Conservation (phyloP, 2,329 filamentous ascomycete species). For the Neoarthrinium moseri region DNA sequence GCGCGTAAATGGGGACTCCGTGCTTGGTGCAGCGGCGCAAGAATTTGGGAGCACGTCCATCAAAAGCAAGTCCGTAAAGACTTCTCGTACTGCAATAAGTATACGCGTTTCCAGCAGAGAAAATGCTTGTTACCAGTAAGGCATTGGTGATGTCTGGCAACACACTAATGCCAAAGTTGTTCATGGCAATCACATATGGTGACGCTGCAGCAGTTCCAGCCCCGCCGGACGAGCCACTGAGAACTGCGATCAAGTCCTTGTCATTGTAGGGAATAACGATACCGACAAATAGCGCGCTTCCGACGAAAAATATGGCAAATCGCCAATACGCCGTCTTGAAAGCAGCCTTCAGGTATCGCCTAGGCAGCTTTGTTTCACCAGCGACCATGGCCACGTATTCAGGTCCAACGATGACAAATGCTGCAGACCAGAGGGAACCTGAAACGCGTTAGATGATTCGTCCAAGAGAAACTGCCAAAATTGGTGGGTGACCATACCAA, state of each 20-base stretch:
- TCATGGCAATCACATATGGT: slow-evolving; percentile 52
- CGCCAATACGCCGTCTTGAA: slow-evolving; percentile 64
- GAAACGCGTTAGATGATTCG: slow-evolving; percentile 9
- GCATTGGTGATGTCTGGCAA: slow-evolving; percentile 59
- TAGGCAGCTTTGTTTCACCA: slow-evolving; percentile 52
- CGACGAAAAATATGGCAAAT: slow-evolving; percentile 61
- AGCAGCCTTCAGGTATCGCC: slow-evolving; percentile 54
- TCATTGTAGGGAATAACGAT: slow-evolving; percentile 61
- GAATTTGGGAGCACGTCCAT: slow-evolving; percentile 48
- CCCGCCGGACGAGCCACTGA: slow-evolving; percentile 20
- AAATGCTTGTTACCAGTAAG: slow-evolving; percentile 53
- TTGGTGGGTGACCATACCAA: slow-evolving; percentile 49
- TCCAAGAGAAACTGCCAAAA: not conserved
- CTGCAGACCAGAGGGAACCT: slow-evolving; percentile 48
- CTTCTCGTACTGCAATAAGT: slow-evolving; percentile 34
- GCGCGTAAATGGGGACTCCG: slow-evolving; percentile 61
- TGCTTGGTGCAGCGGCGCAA: slow-evolving; percentile 48
- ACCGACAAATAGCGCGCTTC: slow-evolving; percentile 59
- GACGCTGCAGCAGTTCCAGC: slow-evolving; percentile 45
- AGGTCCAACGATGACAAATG: slow-evolving; percentile 57
- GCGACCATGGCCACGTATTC: slow-evolving; percentile 51
- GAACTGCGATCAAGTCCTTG: slow-evolving; percentile 39
- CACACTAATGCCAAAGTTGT: slow-evolving; percentile 44
- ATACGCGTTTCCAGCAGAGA: slow-evolving; percentile 57
- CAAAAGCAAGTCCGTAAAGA: slow-evolving; percentile 52